Base-by-base conservation (phyloP, 164 flowering plant species). In the Vitis riparia region DNA sequence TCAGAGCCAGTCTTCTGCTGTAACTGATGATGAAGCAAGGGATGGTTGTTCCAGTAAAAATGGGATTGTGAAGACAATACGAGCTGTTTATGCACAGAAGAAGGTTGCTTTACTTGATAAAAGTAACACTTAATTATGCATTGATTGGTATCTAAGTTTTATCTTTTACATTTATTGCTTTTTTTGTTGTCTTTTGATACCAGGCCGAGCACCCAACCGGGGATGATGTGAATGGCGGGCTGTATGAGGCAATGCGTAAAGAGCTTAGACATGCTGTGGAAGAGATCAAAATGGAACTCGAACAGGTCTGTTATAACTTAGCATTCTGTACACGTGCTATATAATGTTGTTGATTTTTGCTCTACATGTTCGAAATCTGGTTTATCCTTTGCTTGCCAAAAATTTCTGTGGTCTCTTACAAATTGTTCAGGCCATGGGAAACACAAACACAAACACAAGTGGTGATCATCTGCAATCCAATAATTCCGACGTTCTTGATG, bases 1-100 rank as follows among this genome's bases (percentile, higher is more conserved):
- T 62, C 91, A 96, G 98, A 93, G 97, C 77, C 91, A 86, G 30
- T 91, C 98, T 51, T 96, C 98, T 59, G 85, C 88, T 9, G 74
- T 93, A 56, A 96, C 97, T 58, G 99, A 96, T 82, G 99, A 93
- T 81, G 98, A 92, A 75, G 82, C 78, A 13, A 82, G 61, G 68
- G 92, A 87, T 80, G 70, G 74, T 72, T 68, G 56, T 67, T 71
- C 73, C 32, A 53, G 63, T 51, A 86, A 70, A 76, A 75, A 78
- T 74, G 91, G 85, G 48, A 66, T 47, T 69, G 96, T 84, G 81
- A 86, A 79, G 81, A 88, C 80, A 65, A 83, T 87, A 68, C 81
- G 82, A 70, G 86, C 93, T 65, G 91, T 88, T 68, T 85, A 83
- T 85, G 76, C 92, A 52, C 87, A 84, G 73, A 90, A 83, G 65